Evolutionary conservation across 2,329 filamentous ascomycete species (phyloP).

Genomic region (Exophiala lecanii-corni): DNA sequence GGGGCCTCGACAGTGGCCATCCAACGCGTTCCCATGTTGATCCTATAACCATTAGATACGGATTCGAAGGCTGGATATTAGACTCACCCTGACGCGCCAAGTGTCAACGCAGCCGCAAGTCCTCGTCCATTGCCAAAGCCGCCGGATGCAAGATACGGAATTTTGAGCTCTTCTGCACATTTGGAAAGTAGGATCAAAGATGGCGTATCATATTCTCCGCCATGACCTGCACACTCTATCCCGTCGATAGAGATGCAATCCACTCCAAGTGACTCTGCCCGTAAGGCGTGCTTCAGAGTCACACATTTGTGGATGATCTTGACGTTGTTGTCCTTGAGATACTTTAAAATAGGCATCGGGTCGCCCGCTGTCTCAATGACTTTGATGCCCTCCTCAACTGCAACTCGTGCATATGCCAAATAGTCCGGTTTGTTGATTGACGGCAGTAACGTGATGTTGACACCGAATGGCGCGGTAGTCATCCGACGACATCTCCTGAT

Average conservation of each 20-base stretch:
- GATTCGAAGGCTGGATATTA: too few species aligned
- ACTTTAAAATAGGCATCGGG: slow-evolving; percentile 82
- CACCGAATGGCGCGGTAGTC: slow-evolving; percentile 63
- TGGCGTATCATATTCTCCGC: slow-evolving; percentile 49
- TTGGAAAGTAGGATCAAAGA: slow-evolving; percentile 65
- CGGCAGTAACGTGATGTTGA: slow-evolving; percentile 92
- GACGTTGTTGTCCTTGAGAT: slow-evolving; percentile 73
- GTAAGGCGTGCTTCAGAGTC: slow-evolving; percentile 84
- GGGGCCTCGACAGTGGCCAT: slow-evolving; percentile 95
- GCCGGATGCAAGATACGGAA: slow-evolving; percentile 90
- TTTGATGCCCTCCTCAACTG: slow-evolving; percentile 85
- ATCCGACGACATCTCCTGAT: slow-evolving; percentile 79
- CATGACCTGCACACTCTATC: slow-evolving; percentile 83
- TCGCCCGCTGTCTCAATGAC: slow-evolving; percentile 93
- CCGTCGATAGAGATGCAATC: slow-evolving; percentile 96
- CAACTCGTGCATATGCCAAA: slow-evolving; percentile 79
- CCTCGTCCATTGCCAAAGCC: slow-evolving; percentile 92
- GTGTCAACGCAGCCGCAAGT: slow-evolving; percentile 77
- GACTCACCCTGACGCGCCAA: slow-evolving; percentile 73
- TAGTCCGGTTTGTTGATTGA: slow-evolving; percentile 88
- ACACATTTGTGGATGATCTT: slow-evolving; percentile 96
- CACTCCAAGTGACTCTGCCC: slow-evolving; percentile 85
- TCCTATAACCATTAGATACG: too few species aligned
- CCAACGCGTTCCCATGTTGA: slow-evolving; percentile 98
- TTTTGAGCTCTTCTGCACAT: slow-evolving; percentile 73